Base-by-base conservation (phyloP, 106 monocot genomes). In the Dendrobium officinale region DNA sequence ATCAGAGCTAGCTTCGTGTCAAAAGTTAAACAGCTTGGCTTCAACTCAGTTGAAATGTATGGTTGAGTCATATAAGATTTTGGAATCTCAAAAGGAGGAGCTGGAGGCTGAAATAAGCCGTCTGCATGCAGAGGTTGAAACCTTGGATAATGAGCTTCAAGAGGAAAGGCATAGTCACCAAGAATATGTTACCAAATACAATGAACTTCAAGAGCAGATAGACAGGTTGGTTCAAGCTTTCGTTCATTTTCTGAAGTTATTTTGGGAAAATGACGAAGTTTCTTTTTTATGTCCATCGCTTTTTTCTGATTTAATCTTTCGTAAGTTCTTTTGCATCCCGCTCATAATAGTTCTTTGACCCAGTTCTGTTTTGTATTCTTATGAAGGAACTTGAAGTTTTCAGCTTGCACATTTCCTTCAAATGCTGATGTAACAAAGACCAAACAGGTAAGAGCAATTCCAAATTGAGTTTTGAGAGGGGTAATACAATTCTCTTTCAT, bases 21-120 rank as follows among this genome's bases (percentile, higher is more conserved):
- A 92, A 82, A 94, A 92, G 78, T 88, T 89, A 75, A 94, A 94
- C 80, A 86, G 90, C 81, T 88, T 98, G 75, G 72, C 84, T 80
- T 92, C 92, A 58, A 95, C 94, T 68, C 94, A 98, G 81, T 87
- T 98, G 82, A 95, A 92, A 78, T 98, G 98, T 77, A 98, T 98
- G 98, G 86, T 82, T 26, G 91, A 98, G 81, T 95, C 94, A 13
- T 98, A 98, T 78, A 91, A 90, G 51, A 80, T 81, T 47, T 78
- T 98, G 43, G 92, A 98, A 86, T 83, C 87, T 29, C 88, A 70
- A 2, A 77, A 85, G 48, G 74, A 80, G 27, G 88, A 97, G 77
- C 31, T 94, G 51, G 94, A 91, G 76, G 77, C 78, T 54, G 91
- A 95, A 86, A 86, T 95, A 72, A 73, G 77, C 20, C n/a, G 77